Conservation (phyloP, 1,139 yeast species). For the Pichia cactophila region DNA sequence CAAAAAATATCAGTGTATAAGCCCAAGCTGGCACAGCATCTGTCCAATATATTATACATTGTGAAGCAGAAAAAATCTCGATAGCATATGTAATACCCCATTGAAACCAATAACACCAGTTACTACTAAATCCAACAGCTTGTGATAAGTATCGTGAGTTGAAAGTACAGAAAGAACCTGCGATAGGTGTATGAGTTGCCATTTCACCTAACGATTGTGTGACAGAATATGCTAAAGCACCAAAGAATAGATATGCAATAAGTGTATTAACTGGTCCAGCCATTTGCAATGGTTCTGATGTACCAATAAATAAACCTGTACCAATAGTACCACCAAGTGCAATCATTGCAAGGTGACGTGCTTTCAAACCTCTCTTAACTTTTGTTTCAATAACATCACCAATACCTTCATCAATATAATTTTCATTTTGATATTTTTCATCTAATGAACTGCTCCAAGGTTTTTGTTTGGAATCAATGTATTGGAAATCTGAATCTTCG, state of each 20-base stretch:
- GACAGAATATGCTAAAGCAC: slow-evolving; percentile 54
- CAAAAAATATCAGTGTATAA: slow-evolving; percentile 71
- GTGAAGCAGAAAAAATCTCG: slow-evolving; percentile 74
- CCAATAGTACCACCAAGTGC: slow-evolving; percentile 70
- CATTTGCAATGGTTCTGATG: slow-evolving; percentile 39
- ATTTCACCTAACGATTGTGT: slow-evolving; percentile 71
- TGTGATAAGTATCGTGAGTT: slow-evolving; percentile 58
- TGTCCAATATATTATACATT: slow-evolving; percentile 71
- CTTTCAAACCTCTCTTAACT: slow-evolving; percentile 39
- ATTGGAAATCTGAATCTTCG: background rate
- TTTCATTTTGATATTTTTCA: background rate
- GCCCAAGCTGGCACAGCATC: slow-evolving; percentile 61
- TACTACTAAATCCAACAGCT: slow-evolving; percentile 72
- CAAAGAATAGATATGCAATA: slow-evolving; percentile 59
- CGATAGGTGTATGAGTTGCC: slow-evolving; percentile 69
- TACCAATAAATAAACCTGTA: slow-evolving; percentile 59
- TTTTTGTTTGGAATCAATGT: background rate
- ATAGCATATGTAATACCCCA: slow-evolving; percentile 83
- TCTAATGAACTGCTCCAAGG: background rate
- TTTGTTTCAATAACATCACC: slow-evolving; percentile 10
- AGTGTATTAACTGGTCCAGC: slow-evolving; percentile 66
- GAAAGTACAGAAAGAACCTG: slow-evolving; percentile 58
- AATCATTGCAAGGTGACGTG: slow-evolving; percentile 60
- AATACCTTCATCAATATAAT: background rate
- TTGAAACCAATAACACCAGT: slow-evolving; percentile 80